Evolutionary conservation across 1,284 basidiomycete species (phyloP), one percentile per base, ranked within the genome.

Genomic region (Salmacisia buchloeana): DNA sequence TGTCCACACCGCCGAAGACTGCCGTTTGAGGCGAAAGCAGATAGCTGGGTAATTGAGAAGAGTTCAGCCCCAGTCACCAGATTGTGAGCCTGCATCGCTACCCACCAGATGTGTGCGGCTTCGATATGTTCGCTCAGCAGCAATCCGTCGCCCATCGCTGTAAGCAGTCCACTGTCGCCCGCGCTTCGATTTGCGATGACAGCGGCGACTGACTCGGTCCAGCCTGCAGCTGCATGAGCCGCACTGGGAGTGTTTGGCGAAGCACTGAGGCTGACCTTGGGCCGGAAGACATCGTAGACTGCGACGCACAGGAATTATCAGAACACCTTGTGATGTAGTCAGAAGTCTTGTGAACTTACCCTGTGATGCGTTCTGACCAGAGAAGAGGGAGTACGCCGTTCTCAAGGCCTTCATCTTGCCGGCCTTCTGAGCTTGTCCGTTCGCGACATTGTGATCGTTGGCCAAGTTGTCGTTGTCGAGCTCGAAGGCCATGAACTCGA

Each of bases 51-150:
- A 35, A 60, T 13, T 61, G 62, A 43, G 18, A 61, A 34, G 66
- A 62, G 58, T 41, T 18, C 27, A 5, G 77, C 46, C 59, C 69
- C 45, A 29, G 23, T 38, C 38, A 31, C 13, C 3, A 23, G 54
- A 60, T 4, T 45, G 33, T 21, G 21, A 59, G 57, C 58, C 59
- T 9, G 59, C 27, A 59, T 58, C 36, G 21, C 71, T 81, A 72
- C 81, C 67, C 76, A 94, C 93, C 94, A 97, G 63, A 85, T 86
- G 83, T 98, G 94, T 15, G 92, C 92, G 7, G 92, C 92, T 72
- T 94, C 89, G 5, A 86, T 80, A 81, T 91, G 87, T 49, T 89
- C 85, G 67, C 89, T 87, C 2, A 85, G 83, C 43, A 84, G 78
- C 36, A 98, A 83, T 67, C 87, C 88, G 75, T 94, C 91, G 34